Evolutionary conservation across 495 filamentous ascomycete genomes (phyloP), one percentile per base, ranked within the genome.

Genomic region (Bombardia bombarda): DNA sequence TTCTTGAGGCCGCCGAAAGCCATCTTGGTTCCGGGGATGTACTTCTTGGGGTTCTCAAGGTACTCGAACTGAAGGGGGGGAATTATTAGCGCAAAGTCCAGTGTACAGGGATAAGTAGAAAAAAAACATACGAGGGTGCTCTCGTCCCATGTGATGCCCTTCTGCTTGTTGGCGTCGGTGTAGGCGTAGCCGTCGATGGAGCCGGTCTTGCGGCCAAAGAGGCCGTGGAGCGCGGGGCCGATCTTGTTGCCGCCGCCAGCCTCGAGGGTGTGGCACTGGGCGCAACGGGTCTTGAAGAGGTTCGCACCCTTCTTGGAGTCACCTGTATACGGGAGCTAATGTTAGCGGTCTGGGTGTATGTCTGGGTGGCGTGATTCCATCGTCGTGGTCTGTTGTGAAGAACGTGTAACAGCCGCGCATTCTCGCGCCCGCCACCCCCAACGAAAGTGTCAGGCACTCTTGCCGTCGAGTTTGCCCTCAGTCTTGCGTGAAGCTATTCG

Each of bases 1-100:
- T 99, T 99, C 90, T 99, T 99, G 55, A 99, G 76, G 63, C 92
- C 92, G 74, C 92, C 92, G 68, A 99, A 99, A 60, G 92, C 92
- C 92, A 99, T 99, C 87, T 99, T 99, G 69, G 92, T 99, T 55
- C 92, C 92, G 57, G 92, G 93, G 50, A 99, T 97, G 81, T 65
- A 74, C 66, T 74, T 74, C 66, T 74, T 74, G 61, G 70, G 70
- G 69, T 74, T 72, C 65, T 74, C 70, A 38, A 72, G 69, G 68
- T 74, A 72, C n/a, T 63, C 66, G 58, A 74, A 74, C 62, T 69
- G 40, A 7, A 18, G 32, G 22, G 19, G 3, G 19, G 24, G 12
- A 21, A 19, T 5, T 17, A 25, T 1, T 1, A 40, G 14, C 10
- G 4, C 1, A 28, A 18, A 12, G 14, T 40, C 31, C 13, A 7